Base-by-base conservation (phyloP, 1,139 yeast genomes). In the Scheffersomyces parashehatae region DNA sequence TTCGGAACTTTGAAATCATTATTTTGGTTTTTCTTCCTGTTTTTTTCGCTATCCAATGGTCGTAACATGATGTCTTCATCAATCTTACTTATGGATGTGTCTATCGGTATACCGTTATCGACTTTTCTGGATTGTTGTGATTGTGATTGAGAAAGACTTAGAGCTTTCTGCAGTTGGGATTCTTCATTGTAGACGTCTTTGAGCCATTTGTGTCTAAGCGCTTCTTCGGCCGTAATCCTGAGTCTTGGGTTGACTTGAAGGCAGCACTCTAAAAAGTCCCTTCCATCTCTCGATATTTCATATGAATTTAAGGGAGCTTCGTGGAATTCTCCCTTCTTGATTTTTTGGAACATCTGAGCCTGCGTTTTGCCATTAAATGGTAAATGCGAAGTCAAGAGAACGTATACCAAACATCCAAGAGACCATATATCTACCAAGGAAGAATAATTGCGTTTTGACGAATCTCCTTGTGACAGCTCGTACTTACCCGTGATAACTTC, bases 351-450 rank as follows among this genome's bases (percentile, higher is more conserved):
- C 60, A 93, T 72, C 50, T 86, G 88, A 24, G 88, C 91, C 57
- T 91, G 98, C 0, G 97, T 88, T 42, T 85, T 79, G 1, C 97
- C 97, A 59, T 91, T 89, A 60, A 93, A 93, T 2, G 99, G 99
- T 46, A 91, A 69, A 70, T 89, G 97, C 0, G 95, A 93, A 0
- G 98, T 91, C 42, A 93, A 67, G 33, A 91, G 81, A 9, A 93
- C 98, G 65, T 89, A 93, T 0, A 90, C 85, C 30, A 93, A 69
- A 63, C 99, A 93, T 0, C 98, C 79, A 33, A 74, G 59, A 1
- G 97, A 88, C 99, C 99, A 93, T 74, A 93, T 88, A 63, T 93
- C 99, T 5, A 91, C 98, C 47, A 88, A 75, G 36, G 87, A 84
- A 4, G 96, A 88, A 58, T 93, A 93, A 44, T 85, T 75, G 67